A percentile compares a stretch with the other conserved stretches of the same genome.
Evolutionary conservation across 192 early-diverging fungal species (phyloP).

Genomic region (Backusella tuberculispora): DNA sequence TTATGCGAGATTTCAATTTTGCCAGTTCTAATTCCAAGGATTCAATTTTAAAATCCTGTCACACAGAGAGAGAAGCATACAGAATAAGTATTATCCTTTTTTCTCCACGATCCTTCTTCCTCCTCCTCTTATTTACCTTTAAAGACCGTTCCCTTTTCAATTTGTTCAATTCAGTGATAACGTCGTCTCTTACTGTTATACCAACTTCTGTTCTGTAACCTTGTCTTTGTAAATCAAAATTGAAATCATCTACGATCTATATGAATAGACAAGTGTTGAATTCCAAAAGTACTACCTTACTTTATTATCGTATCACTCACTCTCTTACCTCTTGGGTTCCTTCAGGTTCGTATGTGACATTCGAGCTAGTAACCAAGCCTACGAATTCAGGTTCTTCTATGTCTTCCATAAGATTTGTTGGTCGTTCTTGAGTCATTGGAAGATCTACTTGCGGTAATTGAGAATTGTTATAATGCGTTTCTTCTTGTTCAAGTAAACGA

Average conservation of each 20-base stretch:
- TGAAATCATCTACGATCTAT: conserved; percentile 1
- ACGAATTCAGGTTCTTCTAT: too few relatives aligned
- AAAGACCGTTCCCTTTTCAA: background rate
- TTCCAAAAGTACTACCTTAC: too few relatives aligned
- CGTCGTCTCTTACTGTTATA: background rate
- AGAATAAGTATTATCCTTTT: background rate
- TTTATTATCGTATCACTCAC: too few relatives aligned
- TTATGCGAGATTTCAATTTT: background rate
- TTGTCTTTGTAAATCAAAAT: conserved; percentile 4
- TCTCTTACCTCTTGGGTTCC: too few relatives aligned
- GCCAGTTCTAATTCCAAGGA: background rate
- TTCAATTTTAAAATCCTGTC: background rate
- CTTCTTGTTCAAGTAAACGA: too few relatives aligned
- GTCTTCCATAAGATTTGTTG: too few relatives aligned
- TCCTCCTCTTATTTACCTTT: background rate
- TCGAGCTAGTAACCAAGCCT: too few relatives aligned
- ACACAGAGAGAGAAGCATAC: background rate
- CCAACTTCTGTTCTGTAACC: background rate
- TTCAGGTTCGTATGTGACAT: too few relatives aligned
- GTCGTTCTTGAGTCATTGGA: too few relatives aligned
- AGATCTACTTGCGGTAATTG: too few relatives aligned
- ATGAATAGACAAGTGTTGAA: background rate
- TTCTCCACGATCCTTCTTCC: background rate
- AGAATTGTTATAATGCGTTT: too few relatives aligned
- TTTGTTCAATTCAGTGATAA: background rate